Conservation (phyloP, 345 rosid species). For the Linum trigynum region DNA sequence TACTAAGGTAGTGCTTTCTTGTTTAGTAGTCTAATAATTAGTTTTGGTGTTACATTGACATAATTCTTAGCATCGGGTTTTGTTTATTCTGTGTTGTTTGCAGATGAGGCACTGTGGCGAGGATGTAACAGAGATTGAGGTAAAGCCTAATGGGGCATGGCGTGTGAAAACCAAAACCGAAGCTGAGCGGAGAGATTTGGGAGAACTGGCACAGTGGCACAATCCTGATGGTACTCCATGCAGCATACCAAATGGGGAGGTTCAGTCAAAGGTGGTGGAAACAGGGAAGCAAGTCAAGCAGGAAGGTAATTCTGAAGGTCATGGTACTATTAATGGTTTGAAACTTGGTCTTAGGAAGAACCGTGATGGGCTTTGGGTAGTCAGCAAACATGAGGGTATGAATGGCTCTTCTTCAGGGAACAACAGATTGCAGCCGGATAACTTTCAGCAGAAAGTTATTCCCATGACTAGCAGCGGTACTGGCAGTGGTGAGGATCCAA, state of each 20-base stretch:
- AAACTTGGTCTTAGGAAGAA: slow-evolving; percentile 89
- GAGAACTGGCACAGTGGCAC: slow-evolving; percentile 82
- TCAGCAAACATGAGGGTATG: slow-evolving; percentile 65
- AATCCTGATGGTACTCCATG: slow-evolving; percentile 57
- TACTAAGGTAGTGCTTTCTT: slow-evolving; percentile 42
- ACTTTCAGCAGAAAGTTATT: slow-evolving; percentile 44
- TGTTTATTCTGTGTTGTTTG: slow-evolving; percentile 10
- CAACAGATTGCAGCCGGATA: slow-evolving; percentile 35
- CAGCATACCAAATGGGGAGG: slow-evolving; percentile 26
- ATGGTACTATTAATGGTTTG: slow-evolving; percentile 36
- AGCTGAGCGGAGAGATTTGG: slow-evolving; percentile 65
- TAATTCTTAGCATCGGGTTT: not conserved
- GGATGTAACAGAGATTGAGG: slow-evolving; percentile 76
- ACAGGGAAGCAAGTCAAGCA: slow-evolving; percentile 44
- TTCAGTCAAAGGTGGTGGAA: slow-evolving; percentile 42
- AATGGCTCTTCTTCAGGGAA: slow-evolving; percentile 53
- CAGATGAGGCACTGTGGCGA: slow-evolving; percentile 86
- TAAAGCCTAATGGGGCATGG: slow-evolving; percentile 97
- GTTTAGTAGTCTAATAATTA: slow-evolving; percentile 1
- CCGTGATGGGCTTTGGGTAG: slow-evolving; percentile 79
- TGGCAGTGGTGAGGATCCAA: slow-evolving; percentile 84
- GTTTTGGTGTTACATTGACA: not conserved
- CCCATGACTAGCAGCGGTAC: slow-evolving; percentile 94
- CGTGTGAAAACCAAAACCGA: slow-evolving; percentile 76
- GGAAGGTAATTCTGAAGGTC: slow-evolving; percentile 70